A percentile compares a stretch with the other conserved stretches of the same genome.
Evolutionary conservation across 768 basidiomycete species (phyloP).

Genomic region (Pisolithus orientalis): DNA sequence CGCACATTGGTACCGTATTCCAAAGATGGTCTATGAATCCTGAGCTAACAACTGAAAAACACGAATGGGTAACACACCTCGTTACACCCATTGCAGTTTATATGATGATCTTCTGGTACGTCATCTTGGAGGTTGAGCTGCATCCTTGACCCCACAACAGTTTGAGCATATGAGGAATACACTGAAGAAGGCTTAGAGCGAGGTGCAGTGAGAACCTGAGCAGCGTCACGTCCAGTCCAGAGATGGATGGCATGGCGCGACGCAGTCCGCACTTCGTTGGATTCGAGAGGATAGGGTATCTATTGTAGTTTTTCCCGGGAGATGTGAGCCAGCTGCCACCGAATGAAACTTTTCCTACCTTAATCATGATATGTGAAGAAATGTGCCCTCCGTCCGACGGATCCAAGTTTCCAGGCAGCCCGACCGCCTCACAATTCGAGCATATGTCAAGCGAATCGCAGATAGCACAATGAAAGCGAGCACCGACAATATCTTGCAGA

Average conservation of each 20-base stretch:
- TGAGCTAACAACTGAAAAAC: not conserved
- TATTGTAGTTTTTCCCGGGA: constrained; percentile 23
- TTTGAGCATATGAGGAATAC: constrained; percentile 58
- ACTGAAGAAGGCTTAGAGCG: constrained; percentile 53
- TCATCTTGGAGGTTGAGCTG: constrained; percentile 26
- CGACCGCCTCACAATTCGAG: constrained; percentile 80
- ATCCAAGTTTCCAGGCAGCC: constrained; percentile 77
- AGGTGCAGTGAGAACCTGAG: constrained; percentile 43
- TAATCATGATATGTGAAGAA: constrained; percentile 90
- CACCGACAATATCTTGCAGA: constrained; percentile 83
- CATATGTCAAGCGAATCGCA: constrained; percentile 85
- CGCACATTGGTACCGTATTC: constrained; percentile 84
- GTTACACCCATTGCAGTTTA: constrained; percentile 56
- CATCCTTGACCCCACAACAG: constrained; percentile 52
- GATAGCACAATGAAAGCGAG: constrained; percentile 87
- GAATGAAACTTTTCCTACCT: constrained; percentile 43
- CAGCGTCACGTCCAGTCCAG: constrained; percentile 74
- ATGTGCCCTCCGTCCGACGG: constrained; percentile 71
- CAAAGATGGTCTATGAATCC: constrained; percentile 55
- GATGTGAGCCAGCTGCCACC: not conserved
- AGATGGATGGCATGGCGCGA: constrained; percentile 68
- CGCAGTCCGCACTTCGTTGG: constrained; percentile 66
- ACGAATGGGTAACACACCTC: constrained; percentile 35
- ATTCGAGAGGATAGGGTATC: constrained; percentile 83
- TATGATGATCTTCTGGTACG: constrained; percentile 45